Base-by-base conservation (phyloP, 257 asterid genomes). In the Solanum neorickii region DNA sequence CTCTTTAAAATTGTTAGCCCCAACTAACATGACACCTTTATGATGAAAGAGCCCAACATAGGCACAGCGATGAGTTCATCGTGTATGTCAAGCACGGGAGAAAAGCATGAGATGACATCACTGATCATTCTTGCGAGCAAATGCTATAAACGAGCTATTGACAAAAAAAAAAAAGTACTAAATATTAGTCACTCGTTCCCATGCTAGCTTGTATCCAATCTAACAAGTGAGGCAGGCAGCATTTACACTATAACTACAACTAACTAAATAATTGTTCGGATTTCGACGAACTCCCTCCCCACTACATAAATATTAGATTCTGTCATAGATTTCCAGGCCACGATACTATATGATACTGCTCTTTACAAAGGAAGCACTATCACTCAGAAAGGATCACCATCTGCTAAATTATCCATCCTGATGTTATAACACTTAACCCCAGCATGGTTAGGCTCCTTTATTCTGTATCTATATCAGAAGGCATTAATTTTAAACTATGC, bases 281-380 rank as follows among this genome's bases (percentile, higher is more conserved):
- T 83, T 46, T 47, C 2, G 59, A 68, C 27, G 37, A 86, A 42
- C 68, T 86, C 21, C 23, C 75, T 29, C 73, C 52, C 83, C 46
- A 33, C 78, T 66, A 25, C 39, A 83, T 65, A 68, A 65, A 76
- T 87, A 41, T 47, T 75, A 83, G 39, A 83, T 69, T 47, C n/a
- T 25, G 15, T 12, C 14, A 47, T 35, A 76, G 83, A 68, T 37
- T 70, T 80, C 46, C 69, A 66, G 41, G 60, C 25, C 66, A 83
- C 18, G 69, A 75, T 11, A 82, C 85, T 86, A 52, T 70, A 70
- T 23, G 42, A 83, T 72, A 62, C 12, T 82, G 31, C 72, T 49
- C 87, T 89, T 87, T 83, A 87, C 87, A 83, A 69, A 86, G 87
- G 77, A 83, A 87, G 86, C 37, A 39, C 41, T 68, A 29, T 83